Percentiles rank a stretch among this genome's conserved stretches.
phyloP scores from a whole-genome alignment of 1,139 yeast genomes.

The Zygoascus hellenicus region DNA sequence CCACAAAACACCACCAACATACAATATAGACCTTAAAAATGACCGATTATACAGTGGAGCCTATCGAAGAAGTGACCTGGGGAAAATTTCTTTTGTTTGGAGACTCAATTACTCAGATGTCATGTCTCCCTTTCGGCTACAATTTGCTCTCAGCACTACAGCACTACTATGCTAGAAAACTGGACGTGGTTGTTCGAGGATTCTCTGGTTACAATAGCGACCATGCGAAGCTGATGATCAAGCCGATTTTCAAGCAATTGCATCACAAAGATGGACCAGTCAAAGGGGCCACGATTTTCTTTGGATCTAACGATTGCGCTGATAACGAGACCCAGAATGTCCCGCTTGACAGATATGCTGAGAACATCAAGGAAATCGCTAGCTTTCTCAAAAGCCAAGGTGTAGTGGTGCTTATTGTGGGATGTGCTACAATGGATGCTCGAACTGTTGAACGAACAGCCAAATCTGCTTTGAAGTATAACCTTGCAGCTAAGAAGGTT shows the following conservation, averaged over 20 bases:
- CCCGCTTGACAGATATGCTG: conserved; percentile 40
- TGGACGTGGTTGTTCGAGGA: conserved; percentile 55
- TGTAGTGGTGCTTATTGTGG: conserved; percentile 23
- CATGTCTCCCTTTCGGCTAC: conserved; percentile 38
- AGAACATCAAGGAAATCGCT: conserved; percentile 43
- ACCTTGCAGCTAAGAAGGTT: conserved; percentile 44
- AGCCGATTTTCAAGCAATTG: conserved; percentile 18
- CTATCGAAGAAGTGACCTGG: neutral
- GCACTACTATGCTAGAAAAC: conserved; percentile 40
- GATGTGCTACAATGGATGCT: conserved; percentile 43
- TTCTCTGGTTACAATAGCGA: conserved; percentile 54
- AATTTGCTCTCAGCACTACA: conserved; percentile 44
- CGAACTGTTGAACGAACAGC: conserved; percentile 41
- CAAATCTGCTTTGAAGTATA: conserved; percentile 42
- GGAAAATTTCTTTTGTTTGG: conserved; percentile 50
- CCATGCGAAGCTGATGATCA: conserved; percentile 26
- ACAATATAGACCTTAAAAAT: neutral
- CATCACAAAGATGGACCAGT: conserved; percentile 11
- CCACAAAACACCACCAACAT: too few species aligned
- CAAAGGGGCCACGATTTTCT: conserved; percentile 19
- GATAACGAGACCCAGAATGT: conserved; percentile 41
- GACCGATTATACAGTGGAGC: neutral
- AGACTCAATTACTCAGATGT: conserved; percentile 53
- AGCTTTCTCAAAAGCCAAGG: conserved; percentile 15
- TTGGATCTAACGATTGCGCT: conserved; percentile 20